A percentile compares a stretch with the other conserved stretches of the same genome.
Conservation (phyloP, 2,329 filamentous ascomycete genomes). For the Cyanodermella asteris region DNA sequence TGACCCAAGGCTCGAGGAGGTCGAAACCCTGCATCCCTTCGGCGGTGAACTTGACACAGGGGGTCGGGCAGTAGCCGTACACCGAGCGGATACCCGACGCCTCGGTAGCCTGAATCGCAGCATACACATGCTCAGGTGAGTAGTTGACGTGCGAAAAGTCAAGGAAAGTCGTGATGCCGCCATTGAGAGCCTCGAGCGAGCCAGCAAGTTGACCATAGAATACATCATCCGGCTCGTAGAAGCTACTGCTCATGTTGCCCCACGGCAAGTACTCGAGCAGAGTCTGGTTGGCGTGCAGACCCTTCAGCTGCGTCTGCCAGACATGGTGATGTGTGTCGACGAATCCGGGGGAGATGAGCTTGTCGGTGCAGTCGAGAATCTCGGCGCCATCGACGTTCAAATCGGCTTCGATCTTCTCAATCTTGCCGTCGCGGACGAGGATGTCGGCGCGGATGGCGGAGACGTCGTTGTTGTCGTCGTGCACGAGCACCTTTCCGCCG, state of each 20-base stretch:
- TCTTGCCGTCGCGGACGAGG: conserved; percentile 14
- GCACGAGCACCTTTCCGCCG: conserved; percentile 17
- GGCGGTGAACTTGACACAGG: conserved; percentile 12
- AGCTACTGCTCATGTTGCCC: conserved; percentile 4
- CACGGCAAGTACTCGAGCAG: conserved; percentile 19
- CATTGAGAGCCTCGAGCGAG: conserved; percentile 19
- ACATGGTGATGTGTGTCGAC: conserved; percentile 20
- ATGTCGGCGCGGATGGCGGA: conserved; percentile 13
- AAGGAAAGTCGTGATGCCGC: conserved; percentile 21
- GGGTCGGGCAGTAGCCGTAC: conserved; percentile 20
- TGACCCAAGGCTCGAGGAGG: conserved; percentile 15
- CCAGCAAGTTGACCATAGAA: conserved; percentile 25
- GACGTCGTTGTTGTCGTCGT: conserved; percentile 14
- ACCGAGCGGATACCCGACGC: conserved; percentile 25
- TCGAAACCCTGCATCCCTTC: conserved; percentile 10
- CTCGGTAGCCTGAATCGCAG: conserved; percentile 19
- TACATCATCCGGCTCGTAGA: conserved; percentile 20
- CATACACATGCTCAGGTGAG: conserved; percentile 12
- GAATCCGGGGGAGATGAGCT: conserved; percentile 15
- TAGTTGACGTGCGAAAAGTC: conserved; percentile 17
- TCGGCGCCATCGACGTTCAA: conserved; percentile 9
- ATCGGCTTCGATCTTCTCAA: conserved; percentile 13
- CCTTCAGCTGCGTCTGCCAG: conserved; percentile 23
- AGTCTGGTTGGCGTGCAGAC: conserved; percentile 17
- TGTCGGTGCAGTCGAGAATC: conserved; percentile 19